phyloP scores from a whole-genome alignment of 2,329 filamentous ascomycete species.

The Clonostachys solani region DNA sequence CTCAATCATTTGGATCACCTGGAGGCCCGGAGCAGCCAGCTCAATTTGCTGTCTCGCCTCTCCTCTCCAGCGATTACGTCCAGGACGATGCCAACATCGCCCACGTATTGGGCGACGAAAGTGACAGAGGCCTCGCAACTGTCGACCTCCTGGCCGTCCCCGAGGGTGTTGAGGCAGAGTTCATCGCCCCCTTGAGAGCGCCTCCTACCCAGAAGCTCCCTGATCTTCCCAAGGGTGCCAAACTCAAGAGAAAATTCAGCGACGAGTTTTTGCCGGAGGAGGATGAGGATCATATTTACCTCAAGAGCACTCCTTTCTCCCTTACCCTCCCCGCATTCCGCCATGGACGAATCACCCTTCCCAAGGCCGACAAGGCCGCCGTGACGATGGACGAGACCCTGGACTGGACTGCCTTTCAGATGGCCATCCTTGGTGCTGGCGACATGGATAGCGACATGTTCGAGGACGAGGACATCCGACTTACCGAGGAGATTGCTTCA shows the following conservation, averaged over 20 bases:
- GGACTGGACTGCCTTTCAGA: slow-evolving; percentile 63
- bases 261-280: slow-evolving; percentile 16
- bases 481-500: slow-evolving; percentile 33
- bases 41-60: no score
- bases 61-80: neutral
- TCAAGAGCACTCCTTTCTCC: slow-evolving; percentile 43
- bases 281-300: slow-evolving; percentile 40
- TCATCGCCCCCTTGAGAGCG: neutral
- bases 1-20: neutral
- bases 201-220: neutral
- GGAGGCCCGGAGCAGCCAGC: no score
- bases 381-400: slow-evolving; percentile 41
- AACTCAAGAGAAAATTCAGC: neutral
- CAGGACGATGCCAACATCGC: neutral
- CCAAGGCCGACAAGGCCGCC: slow-evolving; percentile 34
- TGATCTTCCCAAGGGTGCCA: neutral
- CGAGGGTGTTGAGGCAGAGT: no score
- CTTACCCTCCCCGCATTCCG: slow-evolving; percentile 42
- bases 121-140: no score
- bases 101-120: neutral
- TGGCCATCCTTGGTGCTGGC: slow-evolving; percentile 55
- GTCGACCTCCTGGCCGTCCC: no score
- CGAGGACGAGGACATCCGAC: slow-evolving; percentile 38
- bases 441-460: slow-evolving; percentile 38
- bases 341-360: slow-evolving; percentile 52